Base-by-base conservation (phyloP, 306 rosid species). In the Mucuna pruriens region DNA sequence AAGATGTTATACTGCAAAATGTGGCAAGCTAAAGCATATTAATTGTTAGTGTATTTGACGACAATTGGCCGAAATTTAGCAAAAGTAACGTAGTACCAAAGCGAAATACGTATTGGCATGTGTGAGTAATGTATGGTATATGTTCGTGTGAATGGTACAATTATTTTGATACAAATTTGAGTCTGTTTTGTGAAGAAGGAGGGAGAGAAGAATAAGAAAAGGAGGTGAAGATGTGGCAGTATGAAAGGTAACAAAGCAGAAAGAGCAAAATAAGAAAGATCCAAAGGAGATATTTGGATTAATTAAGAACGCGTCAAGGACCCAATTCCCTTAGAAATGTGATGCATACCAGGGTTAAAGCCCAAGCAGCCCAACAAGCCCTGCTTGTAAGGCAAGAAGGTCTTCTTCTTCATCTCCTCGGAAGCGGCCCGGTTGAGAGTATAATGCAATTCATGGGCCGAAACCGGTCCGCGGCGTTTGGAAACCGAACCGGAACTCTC, bases 381-480 rank as follows among this genome's bases (percentile, higher is more conserved):
- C 17, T 89, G 92, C 60, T 90, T 96, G 80, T 96, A 96, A 5
- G 99, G 99, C 94, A 96, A 87, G 52, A 84, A 70, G 3, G 99
- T 96, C 77, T 87, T 96, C 83, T 79, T 96, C 88, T 79, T 96
- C 98, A 96, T 69, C 83, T 93, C 98, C 82, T 92, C 97, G 1
- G 97, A 75, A 6, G 89, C 98, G 8, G 99, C 97, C 76, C 99
- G 90, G 90, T 96, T 96, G 79, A 74, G 51, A 3, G 95, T 96
- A 80, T 96, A 96, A 71, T 96, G 99, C 75, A 90, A 7, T 29
- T 96, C 99, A 23, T 96, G 99, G 3, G 99, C 90, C 49, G 99
- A 96, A 38, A 92, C 89, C 49, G 90, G 80, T 11, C 89, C 97
- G 72, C 92, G 86, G 81, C 99, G 77, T 66, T 86, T 87, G 0